A percentile compares a stretch with the other conserved stretches of the same genome.
Evolutionary conservation across 176 grass and related monocot genomes (phyloP).

Genomic region (Melocanna baccifera): DNA sequence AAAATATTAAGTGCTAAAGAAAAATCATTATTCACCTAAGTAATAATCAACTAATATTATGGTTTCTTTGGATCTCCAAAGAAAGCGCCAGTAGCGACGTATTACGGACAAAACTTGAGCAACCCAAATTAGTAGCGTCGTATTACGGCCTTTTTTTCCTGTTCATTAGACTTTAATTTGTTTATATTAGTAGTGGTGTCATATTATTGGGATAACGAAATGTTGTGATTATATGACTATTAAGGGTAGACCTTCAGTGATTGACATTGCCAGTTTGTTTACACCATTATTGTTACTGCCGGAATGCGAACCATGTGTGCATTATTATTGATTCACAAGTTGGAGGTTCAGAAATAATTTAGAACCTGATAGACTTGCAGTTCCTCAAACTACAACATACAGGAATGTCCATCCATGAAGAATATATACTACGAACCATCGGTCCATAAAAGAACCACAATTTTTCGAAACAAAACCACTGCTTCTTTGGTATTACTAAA

Average conservation of each 20-base stretch:
- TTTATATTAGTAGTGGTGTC: neutral
- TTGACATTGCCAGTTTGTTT: neutral
- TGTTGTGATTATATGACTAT: neutral
- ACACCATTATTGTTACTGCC: neutral
- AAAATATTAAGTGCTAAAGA: no score
- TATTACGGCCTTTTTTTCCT: neutral
- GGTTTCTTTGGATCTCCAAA: no score
- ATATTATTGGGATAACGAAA: neutral
- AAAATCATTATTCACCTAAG: neutral
- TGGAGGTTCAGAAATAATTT: neutral
- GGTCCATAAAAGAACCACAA: neutral
- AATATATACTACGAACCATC: neutral
- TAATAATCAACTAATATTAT: neutral
- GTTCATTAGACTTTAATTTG: neutral
- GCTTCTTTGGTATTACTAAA: constrained; percentile 42
- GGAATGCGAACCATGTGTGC: constrained; percentile 13
- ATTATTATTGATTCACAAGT: constrained; percentile 9
- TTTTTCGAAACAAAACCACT: neutral
- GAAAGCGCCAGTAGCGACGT: neutral
- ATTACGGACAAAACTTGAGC: neutral
- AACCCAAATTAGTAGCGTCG: neutral
- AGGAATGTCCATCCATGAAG: neutral
- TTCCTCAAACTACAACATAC: constrained; percentile 3
- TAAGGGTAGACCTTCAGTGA: neutral
- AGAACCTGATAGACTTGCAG: neutral